phyloP scores from a whole-genome alignment of 1,139 yeast species.

The Geotrichum fermentans region DNA sequence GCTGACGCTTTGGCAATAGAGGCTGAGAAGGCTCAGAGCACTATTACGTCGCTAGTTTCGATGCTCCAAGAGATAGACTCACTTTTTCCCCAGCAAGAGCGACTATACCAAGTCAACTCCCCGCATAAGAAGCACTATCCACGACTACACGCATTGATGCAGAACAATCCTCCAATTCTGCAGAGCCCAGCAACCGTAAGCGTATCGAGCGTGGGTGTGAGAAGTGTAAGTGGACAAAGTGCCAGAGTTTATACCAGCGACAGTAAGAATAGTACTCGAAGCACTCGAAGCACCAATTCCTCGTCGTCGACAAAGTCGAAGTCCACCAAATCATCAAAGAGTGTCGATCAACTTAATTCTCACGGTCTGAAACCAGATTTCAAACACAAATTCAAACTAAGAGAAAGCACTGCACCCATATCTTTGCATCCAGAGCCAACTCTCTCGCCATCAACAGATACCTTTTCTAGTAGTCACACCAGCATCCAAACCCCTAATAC shows the following conservation, averaged over 20 bases:
- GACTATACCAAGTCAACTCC: conserved; percentile 25
- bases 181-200: background rate
- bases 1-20: conserved; percentile 20
- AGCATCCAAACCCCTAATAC: background rate
- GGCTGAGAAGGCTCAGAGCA: conserved; percentile 23
- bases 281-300: background rate
- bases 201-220: background rate
- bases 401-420: too few species aligned
- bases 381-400: too few species aligned
- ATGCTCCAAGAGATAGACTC: conserved; percentile 27
- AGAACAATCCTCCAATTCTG: conserved; percentile 6
- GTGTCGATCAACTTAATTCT: too few species aligned
- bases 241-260: background rate
- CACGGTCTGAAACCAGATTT: too few species aligned
- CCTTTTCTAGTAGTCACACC: too few species aligned
- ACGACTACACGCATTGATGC: conserved; percentile 27
- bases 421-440: too few species aligned
- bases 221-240: background rate
- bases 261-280: background rate
- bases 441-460: too few species aligned
- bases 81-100: conserved; percentile 28
- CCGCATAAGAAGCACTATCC: conserved; percentile 34
- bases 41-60: conserved; percentile 22
- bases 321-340: too few species aligned
- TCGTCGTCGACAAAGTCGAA: too few species aligned